Conservation (phyloP, 768 basidiomycete genomes). For the Tricholoma furcatifolium region DNA sequence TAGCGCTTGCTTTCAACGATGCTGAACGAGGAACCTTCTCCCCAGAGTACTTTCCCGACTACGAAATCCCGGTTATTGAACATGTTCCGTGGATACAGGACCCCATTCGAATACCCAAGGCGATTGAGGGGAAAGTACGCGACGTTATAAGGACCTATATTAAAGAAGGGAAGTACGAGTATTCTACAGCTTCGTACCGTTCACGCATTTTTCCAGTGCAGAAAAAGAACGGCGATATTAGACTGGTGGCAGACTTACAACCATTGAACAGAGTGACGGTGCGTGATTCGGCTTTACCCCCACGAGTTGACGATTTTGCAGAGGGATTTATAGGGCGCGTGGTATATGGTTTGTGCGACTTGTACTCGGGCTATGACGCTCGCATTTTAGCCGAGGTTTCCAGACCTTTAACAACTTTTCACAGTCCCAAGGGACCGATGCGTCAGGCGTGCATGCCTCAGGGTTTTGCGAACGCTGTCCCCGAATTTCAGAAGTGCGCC, state of each 20-base stretch:
- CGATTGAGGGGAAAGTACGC: too few relatives aligned
- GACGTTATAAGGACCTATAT: slow-evolving; percentile 15
- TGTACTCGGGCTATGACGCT: slow-evolving; percentile 34
- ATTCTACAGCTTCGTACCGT: slow-evolving; percentile 25
- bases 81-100: slow-evolving; percentile 31
- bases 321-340: slow-evolving; percentile 22
- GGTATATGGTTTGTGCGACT: slow-evolving; percentile 24
- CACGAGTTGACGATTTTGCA: too few relatives aligned
- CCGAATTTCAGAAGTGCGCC: slow-evolving; percentile 29
- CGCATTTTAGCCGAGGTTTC: slow-evolving; percentile 22
- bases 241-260: slow-evolving; percentile 30
- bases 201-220: slow-evolving; percentile 22
- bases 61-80: too few relatives aligned
- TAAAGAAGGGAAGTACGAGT: slow-evolving; percentile 21
- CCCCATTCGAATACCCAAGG: slow-evolving; percentile 26
- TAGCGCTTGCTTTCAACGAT: slow-evolving; percentile 17
- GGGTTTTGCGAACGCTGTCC: too few relatives aligned
- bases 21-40: slow-evolving; percentile 28
- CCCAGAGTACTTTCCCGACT: too few relatives aligned
- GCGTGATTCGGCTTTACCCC: slow-evolving; percentile 21
- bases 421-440: slow-evolving; percentile 28
- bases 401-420: slow-evolving; percentile 32
- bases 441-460: too few relatives aligned
- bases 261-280: slow-evolving; percentile 32
- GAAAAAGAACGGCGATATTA: slow-evolving; percentile 27